phyloP scores from a whole-genome alignment of 208 protist species.

The Naegleria lovaniensis region DNA sequence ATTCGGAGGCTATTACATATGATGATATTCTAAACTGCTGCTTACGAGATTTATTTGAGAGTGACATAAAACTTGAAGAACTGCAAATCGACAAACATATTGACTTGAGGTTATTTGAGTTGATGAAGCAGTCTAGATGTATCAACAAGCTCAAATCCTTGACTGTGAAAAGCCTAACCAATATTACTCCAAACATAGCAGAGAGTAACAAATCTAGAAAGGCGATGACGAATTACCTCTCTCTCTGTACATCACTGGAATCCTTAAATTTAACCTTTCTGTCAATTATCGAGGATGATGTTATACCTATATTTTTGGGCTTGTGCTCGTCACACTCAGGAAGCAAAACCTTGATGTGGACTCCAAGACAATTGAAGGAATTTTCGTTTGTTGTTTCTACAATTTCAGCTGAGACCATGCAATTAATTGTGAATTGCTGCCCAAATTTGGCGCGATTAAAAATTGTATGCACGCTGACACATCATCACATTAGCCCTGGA shows the following conservation, averaged over 20 bases:
- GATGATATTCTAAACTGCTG: neutral
- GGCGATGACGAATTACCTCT: neutral
- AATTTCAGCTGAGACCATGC: neutral
- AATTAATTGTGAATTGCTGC: neutral
- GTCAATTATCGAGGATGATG: neutral
- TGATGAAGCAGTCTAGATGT: neutral
- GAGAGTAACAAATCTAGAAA: neutral
- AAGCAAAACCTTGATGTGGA: neutral
- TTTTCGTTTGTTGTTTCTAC: neutral
- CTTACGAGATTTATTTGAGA: neutral
- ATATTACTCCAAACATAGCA: neutral
- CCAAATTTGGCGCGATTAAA: neutral
- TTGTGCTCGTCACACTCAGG: neutral
- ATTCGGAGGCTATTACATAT: neutral
- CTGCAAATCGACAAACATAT: neutral
- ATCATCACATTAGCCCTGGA: neutral
- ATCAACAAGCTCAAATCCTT: neutral
- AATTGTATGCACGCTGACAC: neutral
- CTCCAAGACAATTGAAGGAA: neutral
- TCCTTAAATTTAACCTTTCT: neutral
- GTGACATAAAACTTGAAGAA: neutral
- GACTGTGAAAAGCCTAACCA: neutral
- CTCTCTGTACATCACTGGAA: neutral
- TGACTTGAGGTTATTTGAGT: neutral
- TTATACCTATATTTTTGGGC: neutral